These are phyloP conservation scores for Prunus dulcis DNA, from an alignment of 306 rosid species.

Conservation along the genomic window DNA sequence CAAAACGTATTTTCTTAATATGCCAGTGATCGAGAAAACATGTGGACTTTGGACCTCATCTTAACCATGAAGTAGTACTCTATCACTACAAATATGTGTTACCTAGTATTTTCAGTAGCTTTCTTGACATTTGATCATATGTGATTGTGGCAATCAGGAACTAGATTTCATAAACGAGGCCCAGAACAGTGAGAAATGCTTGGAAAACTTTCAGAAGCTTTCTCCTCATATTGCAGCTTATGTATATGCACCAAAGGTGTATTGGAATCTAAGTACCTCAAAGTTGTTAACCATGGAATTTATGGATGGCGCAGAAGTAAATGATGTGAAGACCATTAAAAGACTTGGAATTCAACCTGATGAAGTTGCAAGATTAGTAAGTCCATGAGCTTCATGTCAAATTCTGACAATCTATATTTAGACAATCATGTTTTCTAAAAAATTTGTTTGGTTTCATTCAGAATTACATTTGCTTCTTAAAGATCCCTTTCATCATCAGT, in stretches of 20 bases:
- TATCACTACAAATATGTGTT: neutral
- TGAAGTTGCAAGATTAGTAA: conserved; percentile 85
- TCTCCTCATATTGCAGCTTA: conserved; percentile 88
- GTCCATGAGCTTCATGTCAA: conserved; percentile 27
- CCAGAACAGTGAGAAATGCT: conserved; percentile 84
- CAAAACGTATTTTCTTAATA: neutral
- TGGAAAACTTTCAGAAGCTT: conserved; percentile 73
- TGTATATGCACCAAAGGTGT: conserved; percentile 82
- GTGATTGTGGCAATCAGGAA: conserved; percentile 58
- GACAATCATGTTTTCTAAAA: neutral
- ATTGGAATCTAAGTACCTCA: conserved; percentile 81
- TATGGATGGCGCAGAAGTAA: conserved; percentile 80
- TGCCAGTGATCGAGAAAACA: neutral
- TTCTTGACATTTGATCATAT: conserved; percentile 24
- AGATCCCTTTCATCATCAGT: conserved; percentile 4
- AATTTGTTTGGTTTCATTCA: neutral
- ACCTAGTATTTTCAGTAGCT: neutral
- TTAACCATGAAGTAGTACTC: neutral
- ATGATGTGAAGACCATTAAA: conserved; percentile 62
- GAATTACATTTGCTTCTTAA: neutral
- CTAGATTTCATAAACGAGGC: conserved; percentile 83
- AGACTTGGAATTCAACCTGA: conserved; percentile 66
- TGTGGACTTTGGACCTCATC: neutral
- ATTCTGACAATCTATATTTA: neutral
- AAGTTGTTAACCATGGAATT: conserved; percentile 94